Percentiles rank a stretch among this genome's conserved stretches.
These are phyloP conservation scores for Vitis riparia DNA, from an alignment of 164 flowering plant genomes.

Conservation along the genomic window DNA sequence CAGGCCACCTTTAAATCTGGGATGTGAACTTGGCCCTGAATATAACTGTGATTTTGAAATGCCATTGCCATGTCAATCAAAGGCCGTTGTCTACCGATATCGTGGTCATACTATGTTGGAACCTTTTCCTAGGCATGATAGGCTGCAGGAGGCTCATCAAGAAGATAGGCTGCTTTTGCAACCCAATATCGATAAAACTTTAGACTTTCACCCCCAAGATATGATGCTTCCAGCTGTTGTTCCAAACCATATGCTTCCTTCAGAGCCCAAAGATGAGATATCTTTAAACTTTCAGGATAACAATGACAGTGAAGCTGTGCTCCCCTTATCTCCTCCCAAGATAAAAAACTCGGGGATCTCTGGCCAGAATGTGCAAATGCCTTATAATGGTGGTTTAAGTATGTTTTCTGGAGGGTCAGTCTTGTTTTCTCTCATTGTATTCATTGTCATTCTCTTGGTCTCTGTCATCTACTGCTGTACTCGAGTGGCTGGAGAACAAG, in stretches of 20 bases:
- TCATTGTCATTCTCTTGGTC: conserved; percentile 11
- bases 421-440: conserved; percentile 9
- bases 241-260: conserved; percentile 7
- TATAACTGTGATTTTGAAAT: conserved; percentile 19
- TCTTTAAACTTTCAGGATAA: conserved; percentile 1
- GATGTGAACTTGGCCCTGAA: conserved; percentile 23
- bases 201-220: too few relatives aligned
- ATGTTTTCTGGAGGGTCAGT: conserved; percentile 4
- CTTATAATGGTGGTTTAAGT: neutral
- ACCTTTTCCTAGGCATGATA: conserved; percentile 9
- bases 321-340: neutral
- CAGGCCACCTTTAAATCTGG: conserved; percentile 9
- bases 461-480: conserved; percentile 1
- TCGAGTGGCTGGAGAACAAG: conserved; percentile 1
- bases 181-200: neutral
- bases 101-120: conserved; percentile 22
- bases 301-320: neutral
- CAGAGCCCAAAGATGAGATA: conserved; percentile 1
- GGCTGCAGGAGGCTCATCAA: conserved; percentile 7
- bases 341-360: neutral
- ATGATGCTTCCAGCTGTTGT: conserved; percentile 3
- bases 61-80: conserved; percentile 42
- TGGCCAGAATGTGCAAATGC: conserved; percentile 6
- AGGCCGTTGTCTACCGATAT: conserved; percentile 26
- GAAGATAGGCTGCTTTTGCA: conserved; percentile 6